Evolutionary conservation across 2,329 filamentous ascomycete species (phyloP).

Genomic region (Bertia moriformis): DNA sequence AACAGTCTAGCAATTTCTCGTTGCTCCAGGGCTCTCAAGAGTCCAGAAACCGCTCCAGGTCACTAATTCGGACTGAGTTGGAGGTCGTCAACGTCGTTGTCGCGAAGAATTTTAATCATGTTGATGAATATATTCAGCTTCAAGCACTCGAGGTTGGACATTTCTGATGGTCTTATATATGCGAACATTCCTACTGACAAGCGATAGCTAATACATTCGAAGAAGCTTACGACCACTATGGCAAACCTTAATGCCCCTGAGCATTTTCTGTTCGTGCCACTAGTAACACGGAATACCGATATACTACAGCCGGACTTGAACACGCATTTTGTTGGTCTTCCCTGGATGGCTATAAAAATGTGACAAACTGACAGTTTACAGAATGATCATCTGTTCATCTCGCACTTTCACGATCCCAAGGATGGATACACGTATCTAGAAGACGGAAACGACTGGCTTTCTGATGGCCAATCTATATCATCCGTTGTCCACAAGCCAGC

Average conservation of each 20-base stretch:
- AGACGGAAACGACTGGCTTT: not conserved
- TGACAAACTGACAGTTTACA: not conserved
- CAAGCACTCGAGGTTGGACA: not conserved
- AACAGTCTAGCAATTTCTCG: not conserved
- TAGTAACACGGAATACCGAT: not conserved
- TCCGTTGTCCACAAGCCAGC: not conserved
- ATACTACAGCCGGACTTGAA: not conserved
- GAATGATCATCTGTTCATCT: not conserved
- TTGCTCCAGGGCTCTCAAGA: no score
- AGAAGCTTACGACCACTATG: not conserved
- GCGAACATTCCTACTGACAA: not conserved
- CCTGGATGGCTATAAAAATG: no score
- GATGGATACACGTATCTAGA: not conserved
- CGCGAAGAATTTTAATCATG: conserved; percentile 1
- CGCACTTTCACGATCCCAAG: not conserved
- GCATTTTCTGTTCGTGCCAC: not conserved
- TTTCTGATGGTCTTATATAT: not conserved
- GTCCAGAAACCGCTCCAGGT: not conserved
- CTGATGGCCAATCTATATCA: not conserved
- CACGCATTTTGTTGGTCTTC: not conserved
- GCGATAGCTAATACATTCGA: not conserved
- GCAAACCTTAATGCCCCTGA: not conserved
- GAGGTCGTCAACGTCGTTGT: not conserved
- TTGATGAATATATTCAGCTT: not conserved
- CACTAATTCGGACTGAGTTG: not conserved